Evolutionary conservation across 2,329 filamentous ascomycete genomes (phyloP).

Genomic region (Claviceps sp.): DNA sequence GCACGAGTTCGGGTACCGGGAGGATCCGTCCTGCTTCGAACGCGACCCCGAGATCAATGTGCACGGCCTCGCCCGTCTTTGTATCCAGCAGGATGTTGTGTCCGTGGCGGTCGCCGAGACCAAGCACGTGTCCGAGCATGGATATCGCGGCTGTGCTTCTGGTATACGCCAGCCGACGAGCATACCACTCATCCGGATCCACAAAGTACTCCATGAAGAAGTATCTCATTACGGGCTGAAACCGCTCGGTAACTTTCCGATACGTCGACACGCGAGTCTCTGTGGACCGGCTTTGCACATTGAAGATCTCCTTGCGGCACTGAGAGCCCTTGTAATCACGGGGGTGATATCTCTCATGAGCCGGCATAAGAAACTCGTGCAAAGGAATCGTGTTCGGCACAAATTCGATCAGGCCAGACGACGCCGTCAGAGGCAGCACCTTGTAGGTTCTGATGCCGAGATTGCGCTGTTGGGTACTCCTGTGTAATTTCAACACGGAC

Average conservation of each 20-base stretch:
- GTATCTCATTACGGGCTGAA: slow-evolving; percentile 87
- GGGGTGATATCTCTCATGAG: slow-evolving; percentile 76
- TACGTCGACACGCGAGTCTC: slow-evolving; percentile 64
- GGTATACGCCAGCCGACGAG: slow-evolving; percentile 77
- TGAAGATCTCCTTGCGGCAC: slow-evolving; percentile 68
- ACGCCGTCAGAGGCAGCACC: slow-evolving; percentile 74
- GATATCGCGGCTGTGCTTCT: slow-evolving; percentile 89
- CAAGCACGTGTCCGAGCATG: slow-evolving; percentile 85
- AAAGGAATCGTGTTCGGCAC: slow-evolving; percentile 86
- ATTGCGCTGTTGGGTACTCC: slow-evolving; percentile 73
- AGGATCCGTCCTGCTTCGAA: slow-evolving; percentile 96
- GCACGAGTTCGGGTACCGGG: slow-evolving; percentile 87
- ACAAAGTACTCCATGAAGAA: slow-evolving; percentile 95
- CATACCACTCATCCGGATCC: slow-evolving; percentile 94
- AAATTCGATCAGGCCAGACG: slow-evolving; percentile 90
- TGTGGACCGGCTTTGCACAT: slow-evolving; percentile 54
- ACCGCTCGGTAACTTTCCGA: slow-evolving; percentile 63
- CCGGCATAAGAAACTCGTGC: slow-evolving; percentile 82
- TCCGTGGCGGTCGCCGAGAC: slow-evolving; percentile 84
- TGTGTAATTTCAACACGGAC: slow-evolving; percentile 72
- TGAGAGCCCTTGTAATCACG: slow-evolving; percentile 63
- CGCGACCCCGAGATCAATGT: slow-evolving; percentile 92
- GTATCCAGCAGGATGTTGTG: slow-evolving; percentile 94
- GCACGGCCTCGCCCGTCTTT: slow-evolving; percentile 81
- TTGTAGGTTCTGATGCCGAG: slow-evolving; percentile 94